These are phyloP conservation scores for Isabelozyma pseudorhagii DNA, from an alignment of 805 yeast genomes.

Conservation along the genomic window DNA sequence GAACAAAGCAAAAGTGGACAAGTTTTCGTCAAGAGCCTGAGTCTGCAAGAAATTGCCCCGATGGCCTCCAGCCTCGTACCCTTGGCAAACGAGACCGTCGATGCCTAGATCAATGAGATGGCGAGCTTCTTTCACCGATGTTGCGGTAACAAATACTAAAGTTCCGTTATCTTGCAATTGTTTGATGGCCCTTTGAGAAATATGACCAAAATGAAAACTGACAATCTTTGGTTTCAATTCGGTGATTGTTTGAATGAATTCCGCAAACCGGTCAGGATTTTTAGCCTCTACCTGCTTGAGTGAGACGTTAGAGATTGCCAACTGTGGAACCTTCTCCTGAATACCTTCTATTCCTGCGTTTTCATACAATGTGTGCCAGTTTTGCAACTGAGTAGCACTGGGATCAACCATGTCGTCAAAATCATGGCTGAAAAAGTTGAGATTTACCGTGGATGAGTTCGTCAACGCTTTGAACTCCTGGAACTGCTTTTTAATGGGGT, in stretches of 20 bases:
- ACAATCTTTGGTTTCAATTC: conserved; percentile 38
- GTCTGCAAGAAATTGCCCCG: conserved; percentile 44
- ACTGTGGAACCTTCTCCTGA: conserved; percentile 1
- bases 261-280: conserved; percentile 10
- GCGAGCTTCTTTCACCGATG: conserved; percentile 42
- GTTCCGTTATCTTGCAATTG: conserved; percentile 34
- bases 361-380: conserved; percentile 19
- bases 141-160: conserved; percentile 45
- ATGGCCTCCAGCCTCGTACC: conserved; percentile 67
- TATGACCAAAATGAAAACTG: conserved; percentile 55
- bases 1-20: conserved; percentile 32
- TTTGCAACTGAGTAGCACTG: conserved; percentile 11
- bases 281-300: conserved; percentile 24
- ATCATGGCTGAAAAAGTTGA: conserved; percentile 49
- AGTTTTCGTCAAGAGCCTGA: conserved; percentile 25
- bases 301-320: conserved; percentile 23
- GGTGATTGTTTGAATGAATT: conserved; percentile 13
- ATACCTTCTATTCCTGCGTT: conserved; percentile 4
- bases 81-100: conserved; percentile 54
- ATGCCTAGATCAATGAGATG: conserved; percentile 26
- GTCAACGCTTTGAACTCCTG: conserved; percentile 12
- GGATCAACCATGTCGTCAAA: conserved; percentile 11
- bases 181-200: conserved; percentile 25
- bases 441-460: conserved; percentile 25
- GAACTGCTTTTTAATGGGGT: conserved; percentile 7